Percentiles rank a stretch among this genome's conserved stretches.
Evolutionary conservation across 208 protist genomes (phyloP).

Genomic region (Leishmania guyanensis): DNA sequence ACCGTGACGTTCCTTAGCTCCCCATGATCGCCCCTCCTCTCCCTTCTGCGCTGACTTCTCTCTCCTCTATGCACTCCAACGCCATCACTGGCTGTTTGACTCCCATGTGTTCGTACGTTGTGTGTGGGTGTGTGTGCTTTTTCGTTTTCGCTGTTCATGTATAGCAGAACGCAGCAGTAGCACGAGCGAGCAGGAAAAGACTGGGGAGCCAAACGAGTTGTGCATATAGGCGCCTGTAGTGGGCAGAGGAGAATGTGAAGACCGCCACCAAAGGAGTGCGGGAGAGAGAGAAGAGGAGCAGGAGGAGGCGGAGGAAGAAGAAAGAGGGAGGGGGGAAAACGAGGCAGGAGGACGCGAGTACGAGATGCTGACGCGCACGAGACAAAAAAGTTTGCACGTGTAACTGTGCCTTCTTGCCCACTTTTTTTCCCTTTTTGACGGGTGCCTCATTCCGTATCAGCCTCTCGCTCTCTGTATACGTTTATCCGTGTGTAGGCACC

Average conservation of each 20-base stretch:
- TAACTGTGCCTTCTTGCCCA: not conserved
- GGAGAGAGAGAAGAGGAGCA: not conserved
- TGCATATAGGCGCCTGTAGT: not conserved
- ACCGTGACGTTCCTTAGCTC: not conserved
- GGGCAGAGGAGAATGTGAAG: not conserved
- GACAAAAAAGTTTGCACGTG: not conserved
- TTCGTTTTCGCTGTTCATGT: not conserved
- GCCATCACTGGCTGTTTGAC: not conserved
- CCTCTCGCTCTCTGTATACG: not conserved
- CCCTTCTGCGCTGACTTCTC: not conserved
- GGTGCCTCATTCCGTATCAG: not conserved
- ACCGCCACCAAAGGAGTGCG: not conserved
- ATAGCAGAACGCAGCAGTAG: not conserved
- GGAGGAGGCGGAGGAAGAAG: not conserved
- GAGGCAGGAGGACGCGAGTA: not conserved
- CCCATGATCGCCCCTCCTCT: not conserved
- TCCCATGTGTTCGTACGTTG: too few species aligned
- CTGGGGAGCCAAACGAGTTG: not conserved
- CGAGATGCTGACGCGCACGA: not conserved
- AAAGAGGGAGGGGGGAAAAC: not conserved
- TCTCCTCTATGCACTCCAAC: not conserved
- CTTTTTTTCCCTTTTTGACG: not conserved
- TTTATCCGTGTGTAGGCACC: not conserved
- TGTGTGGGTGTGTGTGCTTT: not conserved
- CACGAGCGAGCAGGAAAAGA: constrained; percentile 3